Conservation (phyloP, 1,284 basidiomycete species). For the Rhodotorula sp. region DNA sequence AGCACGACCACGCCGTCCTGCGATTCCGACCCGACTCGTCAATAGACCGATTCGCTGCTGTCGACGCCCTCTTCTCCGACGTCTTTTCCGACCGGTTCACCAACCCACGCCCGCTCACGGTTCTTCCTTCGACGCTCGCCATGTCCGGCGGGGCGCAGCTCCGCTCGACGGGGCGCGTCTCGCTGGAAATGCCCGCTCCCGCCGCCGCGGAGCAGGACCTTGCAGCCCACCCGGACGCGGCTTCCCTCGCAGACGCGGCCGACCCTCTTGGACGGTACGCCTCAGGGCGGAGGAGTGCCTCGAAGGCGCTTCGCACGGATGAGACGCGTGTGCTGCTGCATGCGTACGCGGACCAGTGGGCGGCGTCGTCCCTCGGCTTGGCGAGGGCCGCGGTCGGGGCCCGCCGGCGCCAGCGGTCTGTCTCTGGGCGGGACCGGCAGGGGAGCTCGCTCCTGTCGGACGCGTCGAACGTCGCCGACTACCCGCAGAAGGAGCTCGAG, state of each 20-base stretch:
- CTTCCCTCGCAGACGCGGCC: not conserved
- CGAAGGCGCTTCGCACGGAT: not conserved
- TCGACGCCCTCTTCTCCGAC: slow-evolving; percentile 19
- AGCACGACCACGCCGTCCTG: slow-evolving; percentile 10
- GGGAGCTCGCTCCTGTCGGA: not conserved
- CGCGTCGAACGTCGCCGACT: too few relatives aligned
- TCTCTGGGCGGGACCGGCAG: not conserved
- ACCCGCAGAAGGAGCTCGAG: not conserved
- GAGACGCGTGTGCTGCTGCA: slow-evolving; percentile 6
- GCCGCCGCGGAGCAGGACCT: not conserved
- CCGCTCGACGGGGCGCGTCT: slow-evolving; percentile 19
- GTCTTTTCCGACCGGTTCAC: slow-evolving; percentile 22
- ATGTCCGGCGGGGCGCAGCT: slow-evolving; percentile 4
- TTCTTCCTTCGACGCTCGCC: slow-evolving; percentile 25
- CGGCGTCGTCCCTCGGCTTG: slow-evolving; percentile 10
- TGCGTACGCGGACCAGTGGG: slow-evolving; percentile 11
- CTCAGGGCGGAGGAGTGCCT: not conserved
- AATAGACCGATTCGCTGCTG: not conserved
- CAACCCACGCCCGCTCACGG: slow-evolving; percentile 17
- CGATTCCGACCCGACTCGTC: not conserved
- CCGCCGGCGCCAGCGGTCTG: not conserved
- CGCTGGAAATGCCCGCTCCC: not conserved
- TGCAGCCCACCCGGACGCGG: not conserved
- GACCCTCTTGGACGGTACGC: slow-evolving; percentile 1
- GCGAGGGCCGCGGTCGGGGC: slow-evolving; percentile 9